Evolutionary conservation across 345 rosid genomes (phyloP), one percentile per base, ranked within the genome.

Genomic region (Microthlaspi erraticum): DNA sequence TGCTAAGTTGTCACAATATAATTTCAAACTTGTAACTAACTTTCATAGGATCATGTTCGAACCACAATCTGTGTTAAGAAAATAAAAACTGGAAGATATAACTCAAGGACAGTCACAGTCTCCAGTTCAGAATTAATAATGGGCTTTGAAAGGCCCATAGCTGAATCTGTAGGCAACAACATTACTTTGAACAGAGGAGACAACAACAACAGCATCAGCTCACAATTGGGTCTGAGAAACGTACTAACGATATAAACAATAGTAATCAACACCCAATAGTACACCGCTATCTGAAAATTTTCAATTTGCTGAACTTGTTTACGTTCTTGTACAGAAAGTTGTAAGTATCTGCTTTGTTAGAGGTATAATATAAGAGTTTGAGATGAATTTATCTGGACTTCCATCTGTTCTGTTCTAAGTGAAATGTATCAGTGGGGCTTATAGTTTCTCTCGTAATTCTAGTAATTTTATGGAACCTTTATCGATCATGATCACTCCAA

Each of bases 141-240:
- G 44, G 64, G 64, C 54, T 43, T 43, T 55, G 34, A 3, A 43
- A 32, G 23, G 56, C 73, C 56, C 66, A 81, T 37, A 37, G 29
- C 70, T 62, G 39, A 73, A 60, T 16, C 61, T 53, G 12, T 46
- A 92, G 98, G 85, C 98, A 92, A 82, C 85, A 81, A 67, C 96
- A 89, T 51, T 92, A 86, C 73, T 92, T 92, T 32, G 98, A 92
- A 73, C 96, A 88, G 83, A 85, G 76, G 85, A 87, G 88, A 70
- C 76, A 85, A 38, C 76, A 85, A 38, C 85, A 80, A 37, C 84
- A 78, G 60, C 84, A 82, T 57, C 83, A 79, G 75, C 68, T 75
- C 69, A 3, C 50, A 5, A 74, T 74, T 68, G 87, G 73, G 61
- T 42, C 53, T 48, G 88, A 81, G 64, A 67, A 70, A 64, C 44